These are phyloP conservation scores for Epichloe sylvatica DNA, from an alignment of 2,329 filamentous ascomycete species.

Conservation along the genomic window DNA sequence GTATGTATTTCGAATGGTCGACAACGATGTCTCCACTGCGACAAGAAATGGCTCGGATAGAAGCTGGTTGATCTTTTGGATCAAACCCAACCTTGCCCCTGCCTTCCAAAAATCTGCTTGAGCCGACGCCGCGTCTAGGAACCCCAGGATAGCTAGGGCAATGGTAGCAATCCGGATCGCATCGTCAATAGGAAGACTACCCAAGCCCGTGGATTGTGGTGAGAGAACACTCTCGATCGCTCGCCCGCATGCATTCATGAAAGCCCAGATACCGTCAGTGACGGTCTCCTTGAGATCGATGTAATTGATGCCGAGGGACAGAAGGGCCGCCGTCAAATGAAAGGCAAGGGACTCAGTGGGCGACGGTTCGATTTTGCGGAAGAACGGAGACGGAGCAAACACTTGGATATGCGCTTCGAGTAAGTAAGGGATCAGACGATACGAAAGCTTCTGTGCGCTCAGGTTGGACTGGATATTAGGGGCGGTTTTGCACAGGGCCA, in stretches of 20 bases:
- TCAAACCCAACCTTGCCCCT: conserved; percentile 56
- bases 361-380: conserved; percentile 70
- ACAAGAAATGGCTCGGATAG: conserved; percentile 77
- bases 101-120: conserved; percentile 71
- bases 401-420: conserved; percentile 69
- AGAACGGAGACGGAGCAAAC: conserved; percentile 67
- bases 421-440: conserved; percentile 70
- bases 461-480: conserved; percentile 56
- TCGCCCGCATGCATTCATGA: conserved; percentile 55
- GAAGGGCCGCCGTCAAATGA: conserved; percentile 63
- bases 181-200: conserved; percentile 48
- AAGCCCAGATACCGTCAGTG: conserved; percentile 52
- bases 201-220: conserved; percentile 40
- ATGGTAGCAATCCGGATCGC: conserved; percentile 59
- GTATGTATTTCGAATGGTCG: conserved; percentile 71
- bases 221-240: conserved; percentile 43
- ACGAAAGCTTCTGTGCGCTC: conserved; percentile 64
- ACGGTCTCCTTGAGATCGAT: conserved; percentile 52
- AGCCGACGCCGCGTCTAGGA: conserved; percentile 67
- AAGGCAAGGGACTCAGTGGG: conserved; percentile 76
- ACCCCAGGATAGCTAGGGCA: conserved; percentile 75
- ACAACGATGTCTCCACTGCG: conserved; percentile 77
- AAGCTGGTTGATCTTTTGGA: conserved; percentile 56
- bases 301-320: conserved; percentile 67
- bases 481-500: conserved; percentile 84